Evolutionary conservation across 2,329 filamentous ascomycete species (phyloP), one percentile per base, ranked within the genome.

Genomic region (Cytospora leucostoma): DNA sequence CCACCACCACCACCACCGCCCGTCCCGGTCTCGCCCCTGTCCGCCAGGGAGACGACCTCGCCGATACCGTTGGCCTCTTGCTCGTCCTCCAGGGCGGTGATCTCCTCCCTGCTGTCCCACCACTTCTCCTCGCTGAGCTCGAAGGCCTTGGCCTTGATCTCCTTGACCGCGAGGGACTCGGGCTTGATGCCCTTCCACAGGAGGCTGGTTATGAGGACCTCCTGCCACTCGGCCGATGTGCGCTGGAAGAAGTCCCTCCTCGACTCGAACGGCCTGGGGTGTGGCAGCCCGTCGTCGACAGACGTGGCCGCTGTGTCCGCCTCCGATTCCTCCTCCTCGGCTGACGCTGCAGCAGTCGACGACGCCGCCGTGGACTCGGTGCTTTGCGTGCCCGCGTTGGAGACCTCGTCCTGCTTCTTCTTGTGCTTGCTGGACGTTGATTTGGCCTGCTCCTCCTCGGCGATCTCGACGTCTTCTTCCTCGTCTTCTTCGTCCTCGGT

Each of bases 71-170:
- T 92, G 56, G 91, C 93, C 76, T 97, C 94, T 79, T 98, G 93
- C 79, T 97, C 94, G 76, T 97, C 94, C 77, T 99, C 95, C 72
- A 98, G 77, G 7, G 87, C 90, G 60, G 88, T 90, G 68, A 99
- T 91, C 78, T 98, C 94, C 79, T 99, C 95, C 70, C 95, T 85
- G 73, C 90, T 93, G 80, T 97, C 95, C 95, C 95, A 99, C 95
- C 95, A 99, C 75, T 96, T 97, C 78, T 93, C 91, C 76, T 99
- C 95, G 49, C 93, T 93, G 67, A 92, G 83, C 72, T 92, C 89
- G 74, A 97, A 99, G 1, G 93, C 95, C 73, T 87, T 88, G 71
- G 93, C 90, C 75, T 96, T 93, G 71, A 98, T 88, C 79, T 98
- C 95, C 80, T 99, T 99, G 72, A 96, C 80, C 0, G 86, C 82